Evolutionary conservation across 2,329 filamentous ascomycete species (phyloP), one percentile per base, ranked within the genome.

Genomic region (Aspergillus vadensis): DNA sequence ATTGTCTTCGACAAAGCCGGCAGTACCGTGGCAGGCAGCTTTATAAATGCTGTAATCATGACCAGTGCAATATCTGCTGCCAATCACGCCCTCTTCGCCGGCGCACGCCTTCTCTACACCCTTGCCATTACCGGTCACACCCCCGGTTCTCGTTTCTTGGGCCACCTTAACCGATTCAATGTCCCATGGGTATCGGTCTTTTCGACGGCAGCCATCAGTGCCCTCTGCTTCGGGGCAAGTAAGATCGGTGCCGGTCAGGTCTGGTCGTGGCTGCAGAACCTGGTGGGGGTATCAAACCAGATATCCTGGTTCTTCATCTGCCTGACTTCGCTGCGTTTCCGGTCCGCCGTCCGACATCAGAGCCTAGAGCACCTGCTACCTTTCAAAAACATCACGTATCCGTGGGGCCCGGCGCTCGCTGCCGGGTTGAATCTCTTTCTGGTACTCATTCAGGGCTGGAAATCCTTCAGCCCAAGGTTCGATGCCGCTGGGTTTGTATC

Each of bases 221-320:
- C 84, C 0, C 78, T 88, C 0, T 88, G 86, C 66, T 89, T 89
- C 58, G 86, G 85, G 2, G 85, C 86, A 0, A 87, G 83, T 67
- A 88, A 87, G 63, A 88, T 89, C 55, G 85, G 86, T 0, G 86
- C 86, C 0, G 86, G 87, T 0, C 81, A 88, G 65, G 74, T 89
- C 5, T 89, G 86, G 86, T 83, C 80, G 1, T 89, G 87, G 86
- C 74, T 89, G 17, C 86, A 89, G 70, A 88, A 88, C 59, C 82
- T 89, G 48, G 85, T 89, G 57, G 86, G 86, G 10, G 87, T 89
- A 0, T 88, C 86, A 0, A 89, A 88, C 70, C 87, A 89, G 73
- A 75, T 89, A 3, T 85, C 85, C 52, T 89, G 87, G 86, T 72
- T 76, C 65, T 81, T 84, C 59, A 90, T 89, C 60, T 83, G 86